Evolutionary conservation across 2,329 filamentous ascomycete species (phyloP).

Genomic region (Allantophomopsis cytisporea): DNA sequence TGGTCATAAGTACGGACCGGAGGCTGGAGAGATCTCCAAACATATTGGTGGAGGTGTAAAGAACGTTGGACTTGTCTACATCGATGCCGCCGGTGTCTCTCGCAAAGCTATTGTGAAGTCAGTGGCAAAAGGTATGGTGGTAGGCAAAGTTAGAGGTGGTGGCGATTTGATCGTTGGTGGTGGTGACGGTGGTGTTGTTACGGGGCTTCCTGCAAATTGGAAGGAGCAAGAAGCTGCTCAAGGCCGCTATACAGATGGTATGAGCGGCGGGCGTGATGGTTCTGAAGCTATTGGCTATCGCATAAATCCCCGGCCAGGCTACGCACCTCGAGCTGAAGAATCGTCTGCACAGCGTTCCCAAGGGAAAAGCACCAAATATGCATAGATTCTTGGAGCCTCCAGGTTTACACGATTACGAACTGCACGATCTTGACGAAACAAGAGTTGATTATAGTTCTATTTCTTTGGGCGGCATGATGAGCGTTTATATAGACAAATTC

Average conservation of each 20-base stretch:
- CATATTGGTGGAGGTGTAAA: slow-evolving; percentile 77
- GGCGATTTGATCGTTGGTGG: slow-evolving; percentile 63
- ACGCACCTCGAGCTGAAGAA: slow-evolving; percentile 10
- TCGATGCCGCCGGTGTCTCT: slow-evolving; percentile 88
- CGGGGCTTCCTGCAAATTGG: slow-evolving; percentile 5
- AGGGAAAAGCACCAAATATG: too few species aligned
- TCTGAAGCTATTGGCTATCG: slow-evolving; percentile 13
- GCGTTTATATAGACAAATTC: too few species aligned
- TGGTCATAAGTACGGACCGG: slow-evolving; percentile 74
- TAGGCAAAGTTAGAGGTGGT: slow-evolving; percentile 64
- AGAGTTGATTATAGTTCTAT: too few species aligned
- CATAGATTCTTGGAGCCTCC: too few species aligned
- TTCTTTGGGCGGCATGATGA: too few species aligned
- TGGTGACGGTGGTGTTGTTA: slow-evolving; percentile 15
- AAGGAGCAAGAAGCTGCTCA: slow-evolving; percentile 12
- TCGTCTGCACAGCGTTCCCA: slow-evolving; percentile 6
- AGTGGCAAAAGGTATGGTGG: slow-evolving; percentile 92
- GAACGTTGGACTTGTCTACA: slow-evolving; percentile 94
- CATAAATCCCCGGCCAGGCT: slow-evolving; percentile 9
- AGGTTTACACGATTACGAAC: too few species aligned
- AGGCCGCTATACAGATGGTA: slow-evolving; percentile 8
- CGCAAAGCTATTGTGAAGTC: slow-evolving; percentile 82
- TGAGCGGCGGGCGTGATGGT: slow-evolving; percentile 10
- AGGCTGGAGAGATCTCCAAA: slow-evolving; percentile 67
- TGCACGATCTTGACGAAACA: too few species aligned